A percentile compares a stretch with the other conserved stretches of the same genome.
Evolutionary conservation across 2,329 filamentous ascomycete genomes (phyloP).

Genomic region (Dryadomyces quercus-mongolicae): DNA sequence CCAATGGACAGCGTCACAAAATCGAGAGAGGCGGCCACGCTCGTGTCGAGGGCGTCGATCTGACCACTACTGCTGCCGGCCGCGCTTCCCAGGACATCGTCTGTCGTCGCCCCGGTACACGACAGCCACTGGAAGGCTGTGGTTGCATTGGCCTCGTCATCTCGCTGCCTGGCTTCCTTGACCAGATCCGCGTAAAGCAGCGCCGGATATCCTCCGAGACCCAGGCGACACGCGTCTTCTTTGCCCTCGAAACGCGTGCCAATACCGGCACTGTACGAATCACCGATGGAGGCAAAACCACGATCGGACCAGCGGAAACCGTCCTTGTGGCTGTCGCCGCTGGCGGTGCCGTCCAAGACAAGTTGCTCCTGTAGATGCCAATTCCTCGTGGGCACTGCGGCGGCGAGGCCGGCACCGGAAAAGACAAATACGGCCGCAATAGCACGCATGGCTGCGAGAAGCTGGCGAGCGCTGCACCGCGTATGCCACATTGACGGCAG

Average conservation of each 20-base stretch:
- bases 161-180: too few species aligned
- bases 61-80: slow-evolving; percentile 23
- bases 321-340: background rate
- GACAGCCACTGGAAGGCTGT: slow-evolving; percentile 31
- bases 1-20: slow-evolving; percentile 35
- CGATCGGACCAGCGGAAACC: slow-evolving; percentile 5
- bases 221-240: slow-evolving; percentile 29
- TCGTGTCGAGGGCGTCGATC: slow-evolving; percentile 27
- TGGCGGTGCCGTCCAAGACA: background rate
- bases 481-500: too few species aligned
- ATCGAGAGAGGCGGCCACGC: slow-evolving; percentile 16
- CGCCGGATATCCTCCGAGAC: slow-evolving; percentile 27
- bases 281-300: slow-evolving; percentile 26
- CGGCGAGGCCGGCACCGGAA: background rate
- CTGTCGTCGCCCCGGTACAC: slow-evolving; percentile 31
- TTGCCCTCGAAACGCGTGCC: slow-evolving; percentile 28
- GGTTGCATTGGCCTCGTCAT: slow-evolving; percentile 2
- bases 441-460: too few species aligned
- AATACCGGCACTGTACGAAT: slow-evolving; percentile 36
- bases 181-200: slow-evolving; percentile 27
- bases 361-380: background rate
- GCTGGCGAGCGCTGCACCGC: too few species aligned
- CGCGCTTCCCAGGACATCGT: slow-evolving; percentile 22
- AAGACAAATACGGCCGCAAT: too few species aligned
- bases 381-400: too few species aligned